Evolutionary conservation across 139 green algal species (phyloP).

Genomic region (Asterochloris erici): DNA sequence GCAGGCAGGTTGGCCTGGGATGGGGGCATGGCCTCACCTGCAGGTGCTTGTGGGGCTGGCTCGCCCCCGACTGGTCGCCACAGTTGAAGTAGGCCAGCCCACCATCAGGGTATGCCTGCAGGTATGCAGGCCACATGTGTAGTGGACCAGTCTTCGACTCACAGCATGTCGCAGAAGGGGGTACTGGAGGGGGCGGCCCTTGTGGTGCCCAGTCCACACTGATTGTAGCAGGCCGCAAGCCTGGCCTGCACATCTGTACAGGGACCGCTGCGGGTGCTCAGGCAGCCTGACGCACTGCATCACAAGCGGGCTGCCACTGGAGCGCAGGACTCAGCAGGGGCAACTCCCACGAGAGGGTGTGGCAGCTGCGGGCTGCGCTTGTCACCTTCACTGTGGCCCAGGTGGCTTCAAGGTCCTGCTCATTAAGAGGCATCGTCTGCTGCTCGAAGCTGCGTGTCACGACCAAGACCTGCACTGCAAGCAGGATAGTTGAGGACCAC

Average conservation of each 20-base stretch:
- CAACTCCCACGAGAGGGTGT: no score
- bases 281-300: no score
- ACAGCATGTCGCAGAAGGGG: background rate
- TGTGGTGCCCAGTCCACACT: no score
- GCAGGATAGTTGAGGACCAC: constrained; percentile 27
- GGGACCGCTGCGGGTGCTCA: no score
- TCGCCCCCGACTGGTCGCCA: constrained; percentile 62
- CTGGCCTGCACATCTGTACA: no score
- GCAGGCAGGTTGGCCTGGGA: no score
- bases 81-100: constrained; percentile 84
- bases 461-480: constrained; percentile 46
- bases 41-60: constrained; percentile 85
- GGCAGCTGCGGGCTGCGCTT: background rate
- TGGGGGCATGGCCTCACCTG: constrained; percentile 43
- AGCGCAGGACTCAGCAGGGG: no score
- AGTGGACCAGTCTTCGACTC: no score
- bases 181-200: background rate
- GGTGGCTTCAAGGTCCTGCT: constrained; percentile 55
- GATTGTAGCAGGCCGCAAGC: no score
- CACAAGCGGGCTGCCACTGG: no score
- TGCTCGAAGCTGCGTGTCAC: constrained; percentile 69
- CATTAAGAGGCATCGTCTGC: constrained; percentile 63
- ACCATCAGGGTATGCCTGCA: constrained; percentile 54
- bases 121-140: background rate
- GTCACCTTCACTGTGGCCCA: constrained; percentile 41